phyloP scores from a whole-genome alignment of 495 filamentous ascomycete genomes.

The Arthonia radiata region DNA sequence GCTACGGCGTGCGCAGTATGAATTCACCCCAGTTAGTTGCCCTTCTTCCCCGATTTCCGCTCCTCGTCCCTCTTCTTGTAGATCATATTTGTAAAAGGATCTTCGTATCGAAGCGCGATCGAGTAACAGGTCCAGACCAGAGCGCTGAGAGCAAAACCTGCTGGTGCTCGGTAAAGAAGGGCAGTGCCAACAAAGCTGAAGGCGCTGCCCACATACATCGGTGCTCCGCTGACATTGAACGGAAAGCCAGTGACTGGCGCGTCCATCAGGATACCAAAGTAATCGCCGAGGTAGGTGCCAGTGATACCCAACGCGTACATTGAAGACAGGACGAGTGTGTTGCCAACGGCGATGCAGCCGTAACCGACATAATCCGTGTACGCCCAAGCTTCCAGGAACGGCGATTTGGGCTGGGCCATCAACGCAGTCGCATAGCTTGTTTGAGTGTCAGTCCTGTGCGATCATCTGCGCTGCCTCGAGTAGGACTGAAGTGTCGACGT shows the following conservation, averaged over 20 bases:
- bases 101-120: constrained; percentile 70
- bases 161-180: constrained; percentile 71
- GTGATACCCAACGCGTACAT: constrained; percentile 91
- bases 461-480: too few species aligned
- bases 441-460: too few species aligned
- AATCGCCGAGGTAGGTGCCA: constrained; percentile 91
- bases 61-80: constrained; percentile 62
- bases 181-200: constrained; percentile 79
- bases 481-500: too few species aligned
- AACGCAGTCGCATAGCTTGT: too few species aligned
- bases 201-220: constrained; percentile 92
- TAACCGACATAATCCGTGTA: constrained; percentile 33
- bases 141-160: constrained; percentile 51
- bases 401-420: too few species aligned
- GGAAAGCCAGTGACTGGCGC: constrained; percentile 78
- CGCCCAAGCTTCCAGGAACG: too few species aligned
- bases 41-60: constrained; percentile 22
- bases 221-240: constrained; percentile 76
- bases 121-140: constrained; percentile 58
- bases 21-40: too few species aligned
- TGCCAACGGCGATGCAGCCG: constrained; percentile 45
- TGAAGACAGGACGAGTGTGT: constrained; percentile 60
- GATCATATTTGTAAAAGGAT: constrained; percentile 89
- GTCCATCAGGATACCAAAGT: constrained; percentile 97
- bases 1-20: too few species aligned